A percentile compares a stretch with the other conserved stretches of the same genome.
Conservation (phyloP, 2,329 filamentous ascomycete genomes). For the Atkinsonella texensis region DNA sequence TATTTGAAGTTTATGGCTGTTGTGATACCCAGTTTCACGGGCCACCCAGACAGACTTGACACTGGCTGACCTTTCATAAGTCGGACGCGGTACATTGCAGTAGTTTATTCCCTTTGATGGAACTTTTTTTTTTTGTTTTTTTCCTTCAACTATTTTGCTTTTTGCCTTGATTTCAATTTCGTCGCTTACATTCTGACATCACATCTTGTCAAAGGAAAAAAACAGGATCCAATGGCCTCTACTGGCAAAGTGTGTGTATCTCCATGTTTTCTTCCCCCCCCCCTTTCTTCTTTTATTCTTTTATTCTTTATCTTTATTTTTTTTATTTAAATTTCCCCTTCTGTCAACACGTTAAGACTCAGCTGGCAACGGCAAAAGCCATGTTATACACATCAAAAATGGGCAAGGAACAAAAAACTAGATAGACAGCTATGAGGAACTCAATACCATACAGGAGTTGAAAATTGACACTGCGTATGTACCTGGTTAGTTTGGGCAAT, state of each 20-base stretch:
- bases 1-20: not conserved
- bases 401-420: not conserved
- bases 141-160: not conserved
- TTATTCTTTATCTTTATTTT: not conserved
- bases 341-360: not conserved
- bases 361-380: slow-evolving; percentile 3
- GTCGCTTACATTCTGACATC: not conserved
- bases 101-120: not conserved
- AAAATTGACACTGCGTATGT: not conserved
- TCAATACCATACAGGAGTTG: not conserved
- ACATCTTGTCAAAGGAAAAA: no score
- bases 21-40: not conserved
- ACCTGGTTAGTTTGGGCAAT: not conserved
- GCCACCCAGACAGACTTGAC: not conserved
- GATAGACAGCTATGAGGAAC: not conserved
- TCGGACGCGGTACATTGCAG: not conserved
- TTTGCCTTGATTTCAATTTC: not conserved
- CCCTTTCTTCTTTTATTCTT: not conserved
- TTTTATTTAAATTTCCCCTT: not conserved
- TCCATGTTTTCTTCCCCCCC: not conserved
- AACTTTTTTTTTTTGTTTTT: not conserved
- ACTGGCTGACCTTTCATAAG: not conserved
- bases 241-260: not conserved
- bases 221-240: not conserved
- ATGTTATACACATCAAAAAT: not conserved